Conservation (phyloP, 108 stramenopile species). For the Cyclostephanos invisitatus region DNA sequence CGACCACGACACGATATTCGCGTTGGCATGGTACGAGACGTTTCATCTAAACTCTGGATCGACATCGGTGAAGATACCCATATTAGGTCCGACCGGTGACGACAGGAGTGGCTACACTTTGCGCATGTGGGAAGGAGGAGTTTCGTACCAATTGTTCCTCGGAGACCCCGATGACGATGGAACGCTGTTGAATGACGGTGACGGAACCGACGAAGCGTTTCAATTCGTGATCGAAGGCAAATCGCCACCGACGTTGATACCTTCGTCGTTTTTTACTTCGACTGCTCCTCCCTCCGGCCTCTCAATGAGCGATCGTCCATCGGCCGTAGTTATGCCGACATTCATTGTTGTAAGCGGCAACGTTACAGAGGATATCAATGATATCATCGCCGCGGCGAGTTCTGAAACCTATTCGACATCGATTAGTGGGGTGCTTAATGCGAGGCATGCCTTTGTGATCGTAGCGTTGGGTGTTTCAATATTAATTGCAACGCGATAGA, state of each 20-base stretch:
- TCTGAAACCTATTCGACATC: background rate
- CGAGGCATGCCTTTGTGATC: background rate
- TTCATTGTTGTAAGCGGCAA: background rate
- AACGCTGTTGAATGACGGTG: background rate
- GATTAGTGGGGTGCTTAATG: background rate
- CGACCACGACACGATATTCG: constrained; percentile 15
- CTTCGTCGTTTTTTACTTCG: background rate
- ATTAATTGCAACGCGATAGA: background rate
- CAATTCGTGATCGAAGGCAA: background rate
- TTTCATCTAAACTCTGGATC: background rate
- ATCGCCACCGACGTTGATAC: background rate
- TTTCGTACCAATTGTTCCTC: background rate
- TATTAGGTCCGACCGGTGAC: background rate
- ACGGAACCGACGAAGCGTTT: background rate
- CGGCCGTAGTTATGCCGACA: background rate
- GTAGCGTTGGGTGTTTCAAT: background rate
- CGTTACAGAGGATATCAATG: background rate
- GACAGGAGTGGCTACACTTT: background rate
- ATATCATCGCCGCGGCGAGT: background rate
- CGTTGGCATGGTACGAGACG: constrained; percentile 4
- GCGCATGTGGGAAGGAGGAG: background rate
- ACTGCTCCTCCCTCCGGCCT: background rate
- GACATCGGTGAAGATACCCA: background rate
- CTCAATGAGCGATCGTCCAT: background rate
- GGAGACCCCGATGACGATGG: background rate